Conservation (phyloP, 129 eudicot species). For the Chrysanthemum lavandulifolium region DNA sequence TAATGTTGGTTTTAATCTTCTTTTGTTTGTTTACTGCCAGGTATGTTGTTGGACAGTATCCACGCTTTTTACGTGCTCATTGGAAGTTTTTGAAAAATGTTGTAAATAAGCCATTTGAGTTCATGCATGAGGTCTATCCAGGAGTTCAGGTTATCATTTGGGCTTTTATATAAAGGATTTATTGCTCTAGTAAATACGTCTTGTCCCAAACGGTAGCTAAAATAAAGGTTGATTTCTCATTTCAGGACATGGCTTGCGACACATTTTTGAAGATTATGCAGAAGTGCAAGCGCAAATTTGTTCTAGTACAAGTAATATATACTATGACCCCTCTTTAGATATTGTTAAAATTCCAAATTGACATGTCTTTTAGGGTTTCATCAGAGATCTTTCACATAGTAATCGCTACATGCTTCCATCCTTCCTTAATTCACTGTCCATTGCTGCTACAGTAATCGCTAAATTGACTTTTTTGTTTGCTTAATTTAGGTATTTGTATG, state of each 20-base stretch:
- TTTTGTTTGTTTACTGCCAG: neutral
- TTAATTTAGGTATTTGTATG: too few relatives aligned
- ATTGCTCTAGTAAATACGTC: neutral
- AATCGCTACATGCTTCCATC: too few relatives aligned
- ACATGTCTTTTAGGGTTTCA: too few relatives aligned
- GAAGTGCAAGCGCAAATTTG: slow-evolving; percentile 97
- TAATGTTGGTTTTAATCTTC: neutral
- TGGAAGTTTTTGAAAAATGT: slow-evolving; percentile 98
- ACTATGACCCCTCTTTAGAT: neutral
- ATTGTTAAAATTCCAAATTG: too few relatives aligned
- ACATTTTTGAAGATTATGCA: slow-evolving; percentile 97
- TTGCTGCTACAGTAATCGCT: too few relatives aligned
- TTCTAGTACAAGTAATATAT: slow-evolving; percentile 65
- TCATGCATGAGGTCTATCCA: slow-evolving; percentile 98
- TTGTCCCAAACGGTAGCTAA: neutral
- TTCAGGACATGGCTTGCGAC: slow-evolving; percentile 96
- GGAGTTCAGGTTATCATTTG: slow-evolving; percentile 82
- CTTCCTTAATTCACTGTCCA: too few relatives aligned
- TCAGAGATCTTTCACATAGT: too few relatives aligned
- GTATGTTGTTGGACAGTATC: slow-evolving; percentile 95
- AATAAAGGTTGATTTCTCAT: slow-evolving; percentile 13
- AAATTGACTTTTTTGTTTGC: too few relatives aligned
- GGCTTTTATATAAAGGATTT: neutral
- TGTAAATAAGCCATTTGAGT: slow-evolving; percentile 91
- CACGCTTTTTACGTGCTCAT: slow-evolving; percentile 93